Conservation (phyloP, 2,329 filamentous ascomycete genomes). For the Helicocarpus griseus region DNA sequence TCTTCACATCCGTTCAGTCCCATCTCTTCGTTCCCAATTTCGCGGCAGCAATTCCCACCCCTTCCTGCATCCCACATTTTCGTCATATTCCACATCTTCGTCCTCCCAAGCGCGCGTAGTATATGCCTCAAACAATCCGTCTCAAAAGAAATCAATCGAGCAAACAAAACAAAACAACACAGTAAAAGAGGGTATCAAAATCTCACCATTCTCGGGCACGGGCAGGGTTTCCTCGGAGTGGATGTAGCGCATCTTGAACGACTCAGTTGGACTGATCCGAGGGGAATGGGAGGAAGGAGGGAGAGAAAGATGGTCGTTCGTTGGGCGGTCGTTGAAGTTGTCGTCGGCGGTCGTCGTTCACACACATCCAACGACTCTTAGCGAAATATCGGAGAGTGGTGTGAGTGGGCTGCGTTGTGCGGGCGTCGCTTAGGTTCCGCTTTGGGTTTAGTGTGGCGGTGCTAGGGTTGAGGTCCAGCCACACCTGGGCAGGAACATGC, state of each 20-base stretch:
- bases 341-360: slow-evolving; percentile 8
- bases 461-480: slow-evolving; percentile 1
- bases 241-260: slow-evolving; percentile 97
- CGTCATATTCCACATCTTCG: neutral
- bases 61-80: neutral
- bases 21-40: neutral
- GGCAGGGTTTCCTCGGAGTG: slow-evolving; percentile 92
- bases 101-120: neutral
- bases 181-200: slow-evolving; percentile 23
- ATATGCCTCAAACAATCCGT: neutral
- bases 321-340: slow-evolving; percentile 19
- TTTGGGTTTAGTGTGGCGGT: slow-evolving; percentile 25
- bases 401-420: slow-evolving; percentile 24
- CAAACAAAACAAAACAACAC: slow-evolving; percentile 5
- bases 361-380: neutral
- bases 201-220: slow-evolving; percentile 95
- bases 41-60: neutral
- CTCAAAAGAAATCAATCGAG: neutral
- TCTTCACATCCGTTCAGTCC: neutral
- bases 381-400: slow-evolving; percentile 3
- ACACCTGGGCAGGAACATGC: too few relatives aligned
- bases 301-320: slow-evolving; percentile 17
- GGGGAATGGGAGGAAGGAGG: slow-evolving; percentile 21
- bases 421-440: slow-evolving; percentile 34
- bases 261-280: slow-evolving; percentile 24